Base-by-base conservation (phyloP, 352 stramenopile genomes). In the Pythium plurisporium region DNA sequence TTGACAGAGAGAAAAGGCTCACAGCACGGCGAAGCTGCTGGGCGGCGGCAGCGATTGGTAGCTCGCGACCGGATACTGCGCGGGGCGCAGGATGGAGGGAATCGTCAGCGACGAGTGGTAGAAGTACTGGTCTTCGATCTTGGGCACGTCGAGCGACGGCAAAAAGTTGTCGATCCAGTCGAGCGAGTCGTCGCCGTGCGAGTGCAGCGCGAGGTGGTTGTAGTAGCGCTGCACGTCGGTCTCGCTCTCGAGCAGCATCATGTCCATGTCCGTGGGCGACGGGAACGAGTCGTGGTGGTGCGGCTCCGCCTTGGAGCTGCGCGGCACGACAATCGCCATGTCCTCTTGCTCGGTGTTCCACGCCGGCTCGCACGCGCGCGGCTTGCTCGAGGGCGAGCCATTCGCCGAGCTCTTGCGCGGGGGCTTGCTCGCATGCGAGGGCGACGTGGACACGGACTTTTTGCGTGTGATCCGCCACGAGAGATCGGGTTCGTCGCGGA, bases 131-230 rank as follows among this genome's bases (percentile, higher is more conserved):
- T 66, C 59, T 8, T 66, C 59, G 19, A 61, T 44, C 50, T 66
- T 66, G n/a, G 59, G 43, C 22, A 66, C 30, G 23, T 66, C 50
- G 4, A 66, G 59, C 49, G 73, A 82, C n/a, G 76, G 77, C 27
- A 87, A 53, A 44, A 80, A 82, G 44, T 56, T 72, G 55, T 86
- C 77, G 52, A 87, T 80, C 77, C 77, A 86, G 45, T 87, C 77
- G 51, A 86, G 62, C n/a, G 76, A 84, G 25, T 87, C 77, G 46
- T 62, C 51, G 20, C 25, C 53, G 31, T 51, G 19, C 22, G 50
- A 20, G 27, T 56, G 31, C 42, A 33, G 45, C n/a, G 22, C 4
- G 38, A 46, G 9, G 12, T 60, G 19, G 40, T 19, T 46, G 57
- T 63, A 62, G 43, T 47, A 48, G 53, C 27, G 30, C 50, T 64